Conservation (phyloP, 257 asterid species). For the Penstemon eatonii region DNA sequence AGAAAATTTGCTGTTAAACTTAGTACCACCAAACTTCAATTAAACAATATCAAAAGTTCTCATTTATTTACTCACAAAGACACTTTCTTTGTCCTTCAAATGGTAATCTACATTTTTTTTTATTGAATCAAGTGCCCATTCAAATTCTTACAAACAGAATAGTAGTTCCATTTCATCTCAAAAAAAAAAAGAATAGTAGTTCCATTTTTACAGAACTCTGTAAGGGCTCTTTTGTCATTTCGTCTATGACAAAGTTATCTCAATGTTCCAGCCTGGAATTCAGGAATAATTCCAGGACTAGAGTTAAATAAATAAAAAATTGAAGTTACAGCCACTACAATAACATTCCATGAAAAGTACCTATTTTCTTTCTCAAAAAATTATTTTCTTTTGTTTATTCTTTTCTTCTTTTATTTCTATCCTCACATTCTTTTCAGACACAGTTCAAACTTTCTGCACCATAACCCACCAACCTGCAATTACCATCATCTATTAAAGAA, state of each 20-base stretch:
- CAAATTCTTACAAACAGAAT: too few relatives aligned
- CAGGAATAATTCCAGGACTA: conserved; percentile 38
- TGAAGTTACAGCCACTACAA: too few relatives aligned
- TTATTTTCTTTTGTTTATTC: not conserved
- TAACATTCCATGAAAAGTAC: not conserved
- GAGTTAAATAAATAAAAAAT: not conserved
- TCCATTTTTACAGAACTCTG: conserved; percentile 2
- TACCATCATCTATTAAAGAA: conserved; percentile 16
- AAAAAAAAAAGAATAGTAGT: too few relatives aligned
- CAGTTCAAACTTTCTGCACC: conserved; percentile 35
- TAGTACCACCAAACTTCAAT: too few relatives aligned
- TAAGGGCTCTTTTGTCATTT: conserved; percentile 32
- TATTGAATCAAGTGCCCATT: too few relatives aligned
- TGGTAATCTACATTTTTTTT: too few relatives aligned
- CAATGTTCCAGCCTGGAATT: conserved; percentile 47
- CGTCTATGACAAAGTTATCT: conserved; percentile 33
- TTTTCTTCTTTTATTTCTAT: not conserved
- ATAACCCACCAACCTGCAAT: conserved; percentile 14
- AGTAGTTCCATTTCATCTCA: too few relatives aligned
- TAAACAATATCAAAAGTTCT: too few relatives aligned
- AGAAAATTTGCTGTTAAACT: too few relatives aligned
- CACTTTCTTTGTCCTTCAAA: too few relatives aligned
- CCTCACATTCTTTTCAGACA: not conserved
- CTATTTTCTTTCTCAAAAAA: not conserved
- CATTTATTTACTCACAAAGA: too few relatives aligned